Evolutionary conservation across 805 yeast genomes (phyloP), one percentile per base, ranked within the genome.

Genomic region (Spathaspora passalidarum): DNA sequence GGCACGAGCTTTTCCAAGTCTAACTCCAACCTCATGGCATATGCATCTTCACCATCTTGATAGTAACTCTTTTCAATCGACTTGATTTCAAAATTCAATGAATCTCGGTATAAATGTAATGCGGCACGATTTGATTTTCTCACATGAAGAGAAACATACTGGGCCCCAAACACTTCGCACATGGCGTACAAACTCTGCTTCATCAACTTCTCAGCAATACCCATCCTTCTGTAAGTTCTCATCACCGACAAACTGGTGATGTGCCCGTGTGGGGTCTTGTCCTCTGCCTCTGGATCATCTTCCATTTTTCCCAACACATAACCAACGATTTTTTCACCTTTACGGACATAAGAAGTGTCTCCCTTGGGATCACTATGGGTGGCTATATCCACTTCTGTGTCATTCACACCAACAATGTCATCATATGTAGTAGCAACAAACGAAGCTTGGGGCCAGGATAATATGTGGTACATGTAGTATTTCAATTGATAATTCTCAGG

Each of bases 401-500:
- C 56, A 51, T 39, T 63, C 56, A 20, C 57, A 17, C 36, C 59
- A 3, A 52, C 55, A 9, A 52, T 53, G 17, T 56, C 62, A 6
- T 57, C 60, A 21, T 84, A 80, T 1, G 94, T 84, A 1, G 92
- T 85, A 14, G 99, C 99, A 32, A 94, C 98, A 70, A 84, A 94
- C 35, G 96, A 88, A 11, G 96, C 95, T 63, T 92, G 96, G 1
- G 99, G 99, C 99, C 99, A 94, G 32, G 97, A 84, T 43, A 92
- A 70, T 7, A 89, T 78, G 66, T 94, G 99, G 66, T 94, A 94
- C 76, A 94, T 79, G 68, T 94, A 94, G 68, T 90, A 94, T 65
- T 91, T 90, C 65, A 91, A 71, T 52, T 87, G 84, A 62, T 94
- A 94, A 69, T 94, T 94, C 64, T 94, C 99, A 5, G 99, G 99